These are phyloP conservation scores for Aspergillus bertholletiae DNA, from an alignment of 495 filamentous ascomycete genomes.

Conservation along the genomic window DNA sequence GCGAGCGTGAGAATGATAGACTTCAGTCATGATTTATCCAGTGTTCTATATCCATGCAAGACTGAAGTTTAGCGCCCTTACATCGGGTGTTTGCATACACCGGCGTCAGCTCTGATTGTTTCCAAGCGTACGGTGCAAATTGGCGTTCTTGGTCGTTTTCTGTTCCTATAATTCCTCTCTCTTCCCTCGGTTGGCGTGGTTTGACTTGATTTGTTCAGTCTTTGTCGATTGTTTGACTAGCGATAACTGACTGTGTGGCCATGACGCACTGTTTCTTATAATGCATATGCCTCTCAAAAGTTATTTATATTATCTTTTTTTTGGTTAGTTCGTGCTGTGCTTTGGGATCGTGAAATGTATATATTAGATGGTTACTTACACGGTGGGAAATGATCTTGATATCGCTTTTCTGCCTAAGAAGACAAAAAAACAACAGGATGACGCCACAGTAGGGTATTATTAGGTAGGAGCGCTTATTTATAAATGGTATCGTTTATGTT, in stretches of 20 bases:
- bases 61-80: slow-evolving; percentile 5
- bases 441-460: no score
- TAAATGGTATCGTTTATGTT: background rate
- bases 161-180: slow-evolving; percentile 1
- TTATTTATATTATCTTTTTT: background rate
- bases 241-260: slow-evolving; percentile 5
- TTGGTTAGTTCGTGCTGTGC: no score
- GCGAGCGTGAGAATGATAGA: slow-evolving; percentile 52
- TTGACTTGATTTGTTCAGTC: background rate
- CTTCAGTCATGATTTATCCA: slow-evolving; percentile 18
- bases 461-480: background rate
- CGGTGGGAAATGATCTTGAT: background rate
- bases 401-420: no score
- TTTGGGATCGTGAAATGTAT: background rate
- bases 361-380: background rate
- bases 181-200: background rate
- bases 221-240: background rate
- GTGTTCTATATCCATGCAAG: background rate
- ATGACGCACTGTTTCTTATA: slow-evolving; percentile 13
- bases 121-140: slow-evolving; percentile 25
- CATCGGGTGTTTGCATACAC: slow-evolving; percentile 37
- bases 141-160: slow-evolving; percentile 29
- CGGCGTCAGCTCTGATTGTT: slow-evolving; percentile 27
- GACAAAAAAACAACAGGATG: no score
- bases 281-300: slow-evolving; percentile 15